Evolutionary conservation across 805 yeast species (phyloP).

Genomic region (Groenewaldozyma tartarivorans): DNA sequence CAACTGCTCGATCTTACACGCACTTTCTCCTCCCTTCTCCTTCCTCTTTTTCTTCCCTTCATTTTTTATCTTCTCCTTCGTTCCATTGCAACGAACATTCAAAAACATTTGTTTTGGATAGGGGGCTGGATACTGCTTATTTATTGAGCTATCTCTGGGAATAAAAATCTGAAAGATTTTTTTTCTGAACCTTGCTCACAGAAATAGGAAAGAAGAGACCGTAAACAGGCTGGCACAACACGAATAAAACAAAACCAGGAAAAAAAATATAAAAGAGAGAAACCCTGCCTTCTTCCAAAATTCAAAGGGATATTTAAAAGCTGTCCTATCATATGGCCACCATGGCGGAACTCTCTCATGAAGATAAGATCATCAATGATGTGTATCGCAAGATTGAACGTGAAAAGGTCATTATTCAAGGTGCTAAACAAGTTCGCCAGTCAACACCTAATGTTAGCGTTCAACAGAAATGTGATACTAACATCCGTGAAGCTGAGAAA

Average conservation of each 20-base stretch:
- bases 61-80: no score
- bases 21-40: no score
- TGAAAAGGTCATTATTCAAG: slow-evolving; percentile 78
- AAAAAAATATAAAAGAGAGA: background rate
- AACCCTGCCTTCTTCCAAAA: background rate
- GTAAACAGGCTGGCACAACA: background rate
- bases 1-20: no score
- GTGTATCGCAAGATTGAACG: slow-evolving; percentile 80
- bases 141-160: no score
- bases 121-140: no score
- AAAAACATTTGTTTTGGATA: no score
- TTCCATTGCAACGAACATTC: no score
- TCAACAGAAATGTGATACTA: slow-evolving; percentile 82
- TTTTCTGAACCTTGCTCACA: no score
- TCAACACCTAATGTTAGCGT: slow-evolving; percentile 73
- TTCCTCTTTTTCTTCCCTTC: no score
- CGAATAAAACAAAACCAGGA: background rate
- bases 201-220: background rate
- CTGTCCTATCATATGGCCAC: no score
- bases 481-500: slow-evolving; percentile 82
- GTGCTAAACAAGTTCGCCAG: slow-evolving; percentile 72
- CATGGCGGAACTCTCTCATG: slow-evolving; percentile 6
- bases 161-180: no score
- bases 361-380: slow-evolving; percentile 45
- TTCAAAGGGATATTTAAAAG: no score